phyloP scores from a whole-genome alignment of 1,139 yeast species.

The Keqinozyma sinolaborantium region DNA sequence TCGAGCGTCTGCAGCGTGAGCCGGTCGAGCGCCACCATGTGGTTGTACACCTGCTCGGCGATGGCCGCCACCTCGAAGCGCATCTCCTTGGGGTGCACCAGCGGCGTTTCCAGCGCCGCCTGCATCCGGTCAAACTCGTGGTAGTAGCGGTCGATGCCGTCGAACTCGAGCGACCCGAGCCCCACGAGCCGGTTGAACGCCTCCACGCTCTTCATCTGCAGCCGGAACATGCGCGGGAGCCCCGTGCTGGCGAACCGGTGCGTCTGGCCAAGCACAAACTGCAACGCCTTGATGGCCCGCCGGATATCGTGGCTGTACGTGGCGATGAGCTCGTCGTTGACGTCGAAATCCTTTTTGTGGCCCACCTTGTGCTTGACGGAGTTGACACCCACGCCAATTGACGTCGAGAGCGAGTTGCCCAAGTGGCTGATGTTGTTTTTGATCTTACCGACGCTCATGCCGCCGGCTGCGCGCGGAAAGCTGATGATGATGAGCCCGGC shows the following conservation, averaged over 20 bases:
- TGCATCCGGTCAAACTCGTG: conserved; percentile 30
- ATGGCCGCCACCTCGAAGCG: conserved; percentile 26
- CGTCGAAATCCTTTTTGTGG: conserved; percentile 17
- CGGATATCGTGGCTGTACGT: conserved; percentile 45
- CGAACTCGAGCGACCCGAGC: conserved; percentile 37
- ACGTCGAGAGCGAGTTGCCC: conserved; percentile 7
- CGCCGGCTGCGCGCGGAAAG: neutral
- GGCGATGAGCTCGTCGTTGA: conserved; percentile 41
- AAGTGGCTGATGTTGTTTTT: conserved; percentile 8
- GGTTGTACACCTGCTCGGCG: conserved; percentile 27
- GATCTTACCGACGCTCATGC: conserved; percentile 8
- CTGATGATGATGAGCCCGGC: conserved; percentile 1
- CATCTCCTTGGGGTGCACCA: conserved; percentile 39
- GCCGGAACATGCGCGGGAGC: conserved; percentile 35
- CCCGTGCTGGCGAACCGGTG: conserved; percentile 26
- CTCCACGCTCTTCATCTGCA: conserved; percentile 28
- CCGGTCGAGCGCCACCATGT: conserved; percentile 23
- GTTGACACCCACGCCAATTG: conserved; percentile 9
- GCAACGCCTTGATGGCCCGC: conserved; percentile 40
- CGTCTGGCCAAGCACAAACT: conserved; percentile 34
- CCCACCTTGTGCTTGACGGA: conserved; percentile 7
- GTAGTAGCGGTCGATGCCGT: conserved; percentile 39
- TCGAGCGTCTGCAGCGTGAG: conserved; percentile 28
- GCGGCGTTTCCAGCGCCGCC: conserved; percentile 27
- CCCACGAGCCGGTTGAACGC: conserved; percentile 34